A percentile compares a stretch with the other conserved stretches of the same genome.
Conservation (phyloP, 2,329 filamentous ascomycete species). For the Neurospora crassa region DNA sequence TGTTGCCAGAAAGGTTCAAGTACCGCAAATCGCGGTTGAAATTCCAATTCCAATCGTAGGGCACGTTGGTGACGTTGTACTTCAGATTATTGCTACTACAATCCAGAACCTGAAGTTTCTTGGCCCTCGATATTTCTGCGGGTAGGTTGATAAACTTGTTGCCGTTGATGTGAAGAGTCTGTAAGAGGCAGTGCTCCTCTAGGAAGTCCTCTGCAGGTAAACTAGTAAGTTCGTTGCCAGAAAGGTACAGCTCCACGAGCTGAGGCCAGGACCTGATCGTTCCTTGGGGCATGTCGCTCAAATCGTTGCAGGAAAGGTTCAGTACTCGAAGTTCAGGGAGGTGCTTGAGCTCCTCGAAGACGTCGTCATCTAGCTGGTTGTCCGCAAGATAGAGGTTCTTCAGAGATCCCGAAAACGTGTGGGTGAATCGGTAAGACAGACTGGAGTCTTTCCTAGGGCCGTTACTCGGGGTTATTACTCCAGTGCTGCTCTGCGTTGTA, state of each 20-base stretch:
- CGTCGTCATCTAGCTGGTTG: conserved; percentile 87
- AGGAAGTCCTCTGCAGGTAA: conserved; percentile 80
- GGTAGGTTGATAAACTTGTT: conserved; percentile 97
- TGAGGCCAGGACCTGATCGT: conserved; percentile 85
- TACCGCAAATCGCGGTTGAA: conserved; percentile 93
- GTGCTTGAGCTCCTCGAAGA: conserved; percentile 82
- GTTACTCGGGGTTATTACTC: conserved; percentile 42
- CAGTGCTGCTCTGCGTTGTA: conserved; percentile 33
- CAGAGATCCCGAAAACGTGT: conserved; percentile 82
- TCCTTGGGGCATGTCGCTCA: conserved; percentile 84
- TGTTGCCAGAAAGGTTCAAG: conserved; percentile 94
- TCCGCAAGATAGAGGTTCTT: conserved; percentile 82
- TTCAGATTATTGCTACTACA: conserved; percentile 92
- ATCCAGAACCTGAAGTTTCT: conserved; percentile 84
- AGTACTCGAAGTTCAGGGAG: conserved; percentile 77
- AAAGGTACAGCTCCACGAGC: conserved; percentile 85
- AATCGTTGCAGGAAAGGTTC: conserved; percentile 89
- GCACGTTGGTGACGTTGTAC: conserved; percentile 98
- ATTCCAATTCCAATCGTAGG: conserved; percentile 99
- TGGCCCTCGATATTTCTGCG: conserved; percentile 88
- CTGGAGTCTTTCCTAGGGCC: conserved; percentile 76
- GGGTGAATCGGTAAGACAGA: conserved; percentile 66
- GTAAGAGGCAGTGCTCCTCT: conserved; percentile 78
- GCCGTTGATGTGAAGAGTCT: conserved; percentile 88
- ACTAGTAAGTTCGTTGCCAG: conserved; percentile 86